A percentile compares a stretch with the other conserved stretches of the same genome.
These are phyloP conservation scores for Acanthamoeba lugdunensis DNA, from an alignment of 208 protist species.

Conservation along the genomic window DNA sequence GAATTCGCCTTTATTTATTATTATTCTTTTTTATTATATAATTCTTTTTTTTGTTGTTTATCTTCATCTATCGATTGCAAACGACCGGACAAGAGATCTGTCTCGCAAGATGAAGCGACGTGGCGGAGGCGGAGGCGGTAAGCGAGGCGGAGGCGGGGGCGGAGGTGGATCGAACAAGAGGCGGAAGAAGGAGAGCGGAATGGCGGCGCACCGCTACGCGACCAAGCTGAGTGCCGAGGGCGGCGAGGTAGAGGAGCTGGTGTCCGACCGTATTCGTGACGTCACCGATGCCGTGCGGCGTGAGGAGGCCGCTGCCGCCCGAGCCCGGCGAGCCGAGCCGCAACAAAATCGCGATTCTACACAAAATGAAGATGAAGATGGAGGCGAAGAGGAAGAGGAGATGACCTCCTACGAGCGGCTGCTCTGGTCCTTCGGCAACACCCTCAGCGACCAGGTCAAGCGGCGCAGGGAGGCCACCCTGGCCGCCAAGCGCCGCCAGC, in stretches of 20 bases:
- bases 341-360: neutral
- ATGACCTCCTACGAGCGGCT: conserved; percentile 17
- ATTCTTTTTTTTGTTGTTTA: neutral
- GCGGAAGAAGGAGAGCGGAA: neutral
- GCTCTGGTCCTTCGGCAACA: conserved; percentile 10
- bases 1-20: neutral
- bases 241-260: conserved; percentile 44
- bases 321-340: neutral
- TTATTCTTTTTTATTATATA: neutral
- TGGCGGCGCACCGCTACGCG: neutral
- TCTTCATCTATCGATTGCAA: neutral
- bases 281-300: conserved; percentile 8
- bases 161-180: conserved; percentile 22
- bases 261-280: conserved; percentile 6
- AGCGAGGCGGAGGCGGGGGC: neutral
- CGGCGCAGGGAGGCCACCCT: conserved; percentile 1
- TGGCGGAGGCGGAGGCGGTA: neutral
- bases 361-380: conserved; percentile 4
- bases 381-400: conserved; percentile 17
- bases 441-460: conserved; percentile 3
- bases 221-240: neutral
- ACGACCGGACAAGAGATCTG: no score
- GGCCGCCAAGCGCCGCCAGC: conserved; percentile 12
- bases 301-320: conserved; percentile 27
- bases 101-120: neutral